Percentiles rank a stretch among this genome's conserved stretches.
These are phyloP conservation scores for Ceratobasidium sp. DNA, from an alignment of 1,284 basidiomycete genomes.

Conservation along the genomic window DNA sequence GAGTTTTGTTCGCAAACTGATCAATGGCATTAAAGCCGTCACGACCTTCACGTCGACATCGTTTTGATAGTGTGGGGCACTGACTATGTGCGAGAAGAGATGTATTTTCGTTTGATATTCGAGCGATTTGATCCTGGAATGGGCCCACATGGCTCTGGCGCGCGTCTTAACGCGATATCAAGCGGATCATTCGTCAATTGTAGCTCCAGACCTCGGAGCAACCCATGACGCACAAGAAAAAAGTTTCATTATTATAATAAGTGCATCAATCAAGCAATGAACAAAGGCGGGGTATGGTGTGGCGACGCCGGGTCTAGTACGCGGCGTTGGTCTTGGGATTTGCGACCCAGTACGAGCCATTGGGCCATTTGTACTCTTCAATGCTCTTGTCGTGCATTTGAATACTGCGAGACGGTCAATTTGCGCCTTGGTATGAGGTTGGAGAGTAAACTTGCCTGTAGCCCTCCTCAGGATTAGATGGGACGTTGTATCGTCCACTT, in stretches of 20 bases:
- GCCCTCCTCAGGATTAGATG: constrained; percentile 73
- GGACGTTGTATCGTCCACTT: constrained; percentile 88
- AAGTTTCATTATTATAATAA: constrained; percentile 36
- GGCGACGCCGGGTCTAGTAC: constrained; percentile 26
- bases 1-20: not conserved
- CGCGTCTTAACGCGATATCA: not conserved
- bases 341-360: constrained; percentile 75
- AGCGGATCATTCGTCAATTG: constrained; percentile 15
- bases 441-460: constrained; percentile 68
- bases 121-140: constrained; percentile 8
- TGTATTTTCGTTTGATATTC: constrained; percentile 2
- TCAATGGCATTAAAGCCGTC: not conserved
- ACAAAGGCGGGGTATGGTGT: constrained; percentile 23
- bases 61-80: constrained; percentile 11
- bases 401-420: constrained; percentile 64
- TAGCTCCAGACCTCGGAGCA: not conserved
- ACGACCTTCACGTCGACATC: constrained; percentile 40
- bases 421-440: not conserved
- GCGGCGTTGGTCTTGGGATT: constrained; percentile 44
- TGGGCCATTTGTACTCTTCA: constrained; percentile 79
- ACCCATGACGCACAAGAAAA: constrained; percentile 22
- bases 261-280: constrained; percentile 31
- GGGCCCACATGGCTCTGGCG: constrained; percentile 13
- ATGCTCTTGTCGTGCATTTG: constrained; percentile 82
- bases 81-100: constrained; percentile 2